Conservation (phyloP, 768 basidiomycete species). For the Mycena floridula region DNA sequence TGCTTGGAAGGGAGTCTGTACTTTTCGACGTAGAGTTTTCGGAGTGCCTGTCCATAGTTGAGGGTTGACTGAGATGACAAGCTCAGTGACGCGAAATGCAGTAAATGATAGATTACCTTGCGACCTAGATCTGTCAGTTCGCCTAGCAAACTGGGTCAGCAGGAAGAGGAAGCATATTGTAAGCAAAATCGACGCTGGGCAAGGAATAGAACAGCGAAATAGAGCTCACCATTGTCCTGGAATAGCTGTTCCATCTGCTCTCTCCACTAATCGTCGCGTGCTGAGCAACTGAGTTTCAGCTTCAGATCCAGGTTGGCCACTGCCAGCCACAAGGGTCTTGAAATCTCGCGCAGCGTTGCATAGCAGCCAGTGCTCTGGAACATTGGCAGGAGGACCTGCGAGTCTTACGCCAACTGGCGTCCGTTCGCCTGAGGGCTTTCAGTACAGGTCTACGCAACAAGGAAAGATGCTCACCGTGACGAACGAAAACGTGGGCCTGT, state of each 20-base stretch:
- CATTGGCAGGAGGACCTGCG: conserved; percentile 51
- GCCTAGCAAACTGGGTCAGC: conserved; percentile 50
- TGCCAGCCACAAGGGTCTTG: conserved; percentile 35
- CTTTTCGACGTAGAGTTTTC: conserved; percentile 65
- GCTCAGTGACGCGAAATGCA: conserved; percentile 1
- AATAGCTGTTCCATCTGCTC: conserved; percentile 42
- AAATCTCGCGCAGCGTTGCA: conserved; percentile 52
- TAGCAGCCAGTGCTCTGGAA: conserved; percentile 66
- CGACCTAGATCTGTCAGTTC: conserved; percentile 68
- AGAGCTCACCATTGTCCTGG: conserved; percentile 58
- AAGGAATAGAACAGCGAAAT: neutral
- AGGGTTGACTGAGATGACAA: conserved; percentile 49
- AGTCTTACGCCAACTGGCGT: conserved; percentile 71
- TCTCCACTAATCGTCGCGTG: conserved; percentile 47
- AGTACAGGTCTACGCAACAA: neutral
- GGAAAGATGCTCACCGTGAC: conserved; percentile 63
- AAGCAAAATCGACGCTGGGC: conserved; percentile 1
- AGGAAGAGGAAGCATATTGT: too few species aligned
- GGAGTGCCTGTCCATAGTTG: conserved; percentile 50
- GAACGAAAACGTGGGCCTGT: conserved; percentile 70
- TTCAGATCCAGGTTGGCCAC: conserved; percentile 9
- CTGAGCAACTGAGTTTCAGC: conserved; percentile 25
- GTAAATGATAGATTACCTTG: conserved; percentile 32
- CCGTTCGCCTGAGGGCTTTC: conserved; percentile 53
- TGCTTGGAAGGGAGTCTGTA: conserved; percentile 15